Percentiles rank a stretch among this genome's conserved stretches.
Conservation (phyloP, 2,329 filamentous ascomycete species). For the Neoascochyta sp. region DNA sequence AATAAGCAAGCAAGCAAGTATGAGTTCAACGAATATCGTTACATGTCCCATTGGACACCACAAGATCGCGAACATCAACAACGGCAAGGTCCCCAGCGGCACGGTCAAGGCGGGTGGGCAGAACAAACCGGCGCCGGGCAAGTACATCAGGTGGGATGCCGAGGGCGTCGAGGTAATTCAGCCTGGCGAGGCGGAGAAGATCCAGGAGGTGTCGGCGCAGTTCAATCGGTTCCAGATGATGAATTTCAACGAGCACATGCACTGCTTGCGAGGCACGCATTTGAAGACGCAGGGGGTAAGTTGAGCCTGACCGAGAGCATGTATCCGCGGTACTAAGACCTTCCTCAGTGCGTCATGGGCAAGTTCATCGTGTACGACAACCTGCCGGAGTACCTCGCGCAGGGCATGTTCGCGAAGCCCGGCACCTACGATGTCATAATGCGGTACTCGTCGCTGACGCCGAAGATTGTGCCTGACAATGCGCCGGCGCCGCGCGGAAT, state of each 20-base stretch:
- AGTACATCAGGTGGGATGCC: slow-evolving; percentile 44
- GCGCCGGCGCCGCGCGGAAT: slow-evolving; percentile 47
- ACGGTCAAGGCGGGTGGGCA: slow-evolving; percentile 24
- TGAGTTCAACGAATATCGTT: slow-evolving; percentile 13
- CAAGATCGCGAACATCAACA: slow-evolving; percentile 25
- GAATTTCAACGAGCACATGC: slow-evolving; percentile 43
- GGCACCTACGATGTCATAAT: slow-evolving; percentile 26
- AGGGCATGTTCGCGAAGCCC: slow-evolving; percentile 26
- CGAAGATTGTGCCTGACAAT: slow-evolving; percentile 24
- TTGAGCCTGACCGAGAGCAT: not conserved
- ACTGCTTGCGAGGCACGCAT: slow-evolving; percentile 41
- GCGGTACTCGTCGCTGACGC: slow-evolving; percentile 26
- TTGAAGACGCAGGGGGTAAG: slow-evolving; percentile 46
- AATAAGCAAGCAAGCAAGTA: too few species aligned
- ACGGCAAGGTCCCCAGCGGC: slow-evolving; percentile 22
- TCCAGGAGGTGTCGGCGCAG: slow-evolving; percentile 45
- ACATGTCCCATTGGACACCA: slow-evolving; percentile 22
- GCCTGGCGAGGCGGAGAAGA: slow-evolving; percentile 43
- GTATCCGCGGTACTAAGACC: slow-evolving; percentile 1
- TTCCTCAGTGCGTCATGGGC: slow-evolving; percentile 40
- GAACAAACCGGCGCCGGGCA: slow-evolving; percentile 23
- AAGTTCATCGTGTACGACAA: slow-evolving; percentile 44
- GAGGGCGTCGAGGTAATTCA: slow-evolving; percentile 42
- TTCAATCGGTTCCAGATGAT: slow-evolving; percentile 47
- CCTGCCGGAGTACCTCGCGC: slow-evolving; percentile 44